A percentile compares a stretch with the other conserved stretches of the same genome.
Evolutionary conservation across 2,329 filamentous ascomycete species (phyloP).

Genomic region (Cladosporium phlei): DNA sequence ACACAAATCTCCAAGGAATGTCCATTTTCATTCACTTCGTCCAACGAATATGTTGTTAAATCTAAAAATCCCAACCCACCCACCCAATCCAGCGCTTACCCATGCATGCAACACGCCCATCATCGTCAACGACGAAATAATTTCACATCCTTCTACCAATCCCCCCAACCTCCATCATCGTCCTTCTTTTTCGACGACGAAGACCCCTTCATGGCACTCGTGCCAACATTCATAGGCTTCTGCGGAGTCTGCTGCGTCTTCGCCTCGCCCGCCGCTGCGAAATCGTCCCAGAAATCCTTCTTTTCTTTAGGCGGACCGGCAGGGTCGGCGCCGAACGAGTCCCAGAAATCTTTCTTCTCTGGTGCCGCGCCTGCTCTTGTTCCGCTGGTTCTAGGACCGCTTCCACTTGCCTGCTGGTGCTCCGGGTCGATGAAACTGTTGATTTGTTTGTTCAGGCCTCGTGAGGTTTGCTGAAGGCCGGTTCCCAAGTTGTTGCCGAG

Average conservation of each 20-base stretch:
- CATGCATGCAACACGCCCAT: no score
- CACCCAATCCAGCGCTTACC: no score
- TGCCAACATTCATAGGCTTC: slow-evolving; percentile 53
- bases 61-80: no score
- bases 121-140: no score
- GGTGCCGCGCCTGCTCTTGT: slow-evolving; percentile 49
- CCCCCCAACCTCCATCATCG: slow-evolving; percentile 53
- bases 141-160: no score
- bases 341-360: slow-evolving; percentile 82
- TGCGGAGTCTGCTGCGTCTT: slow-evolving; percentile 28
- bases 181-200: slow-evolving; percentile 40
- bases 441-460: slow-evolving; percentile 72
- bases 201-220: slow-evolving; percentile 55
- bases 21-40: no score
- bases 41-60: no score
- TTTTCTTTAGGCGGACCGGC: slow-evolving; percentile 43
- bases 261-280: slow-evolving; percentile 34
- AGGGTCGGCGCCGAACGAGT: slow-evolving; percentile 72
- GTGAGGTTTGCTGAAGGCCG: slow-evolving; percentile 62
- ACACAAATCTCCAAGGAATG: no score
- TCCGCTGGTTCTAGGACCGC: slow-evolving; percentile 12
- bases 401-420: background rate
- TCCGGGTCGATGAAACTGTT: slow-evolving; percentile 73
- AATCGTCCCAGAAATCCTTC: slow-evolving; percentile 53
- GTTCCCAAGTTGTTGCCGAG: slow-evolving; percentile 48